A percentile compares a stretch with the other conserved stretches of the same genome.
phyloP scores from a whole-genome alignment of 2,329 filamentous ascomycete species.

The Penicillium sp. region DNA sequence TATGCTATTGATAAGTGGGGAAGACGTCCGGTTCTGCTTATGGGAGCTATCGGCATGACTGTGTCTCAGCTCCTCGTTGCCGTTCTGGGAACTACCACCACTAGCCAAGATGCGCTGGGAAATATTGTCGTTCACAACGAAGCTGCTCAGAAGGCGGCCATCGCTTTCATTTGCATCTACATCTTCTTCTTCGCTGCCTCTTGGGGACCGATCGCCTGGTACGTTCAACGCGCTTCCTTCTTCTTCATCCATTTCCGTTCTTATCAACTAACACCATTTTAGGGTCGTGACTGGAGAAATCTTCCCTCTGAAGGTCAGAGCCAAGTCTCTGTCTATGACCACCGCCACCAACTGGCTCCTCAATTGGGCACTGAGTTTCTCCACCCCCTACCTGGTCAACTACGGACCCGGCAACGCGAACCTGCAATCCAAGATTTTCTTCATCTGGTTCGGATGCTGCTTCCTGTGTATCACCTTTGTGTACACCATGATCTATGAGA shows the following conservation, averaged over 20 bases:
- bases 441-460: slow-evolving; percentile 18
- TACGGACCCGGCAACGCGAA: slow-evolving; percentile 10
- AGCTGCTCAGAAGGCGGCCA: slow-evolving; percentile 5
- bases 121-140: slow-evolving; percentile 6
- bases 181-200: slow-evolving; percentile 18
- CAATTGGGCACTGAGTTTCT: slow-evolving; percentile 16
- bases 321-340: slow-evolving; percentile 19
- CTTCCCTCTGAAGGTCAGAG: slow-evolving; percentile 20
- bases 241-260: too few relatives aligned
- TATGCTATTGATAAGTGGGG: slow-evolving; percentile 57
- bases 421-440: slow-evolving; percentile 19
- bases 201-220: slow-evolving; percentile 12
- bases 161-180: slow-evolving; percentile 22
- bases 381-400: slow-evolving; percentile 15
- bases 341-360: slow-evolving; percentile 24
- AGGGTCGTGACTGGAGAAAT: slow-evolving; percentile 24
- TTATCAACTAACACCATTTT: background rate
- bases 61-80: slow-evolving; percentile 56
- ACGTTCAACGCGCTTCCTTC: background rate
- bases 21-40: slow-evolving; percentile 51
- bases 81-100: slow-evolving; percentile 50
- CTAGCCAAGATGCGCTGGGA: slow-evolving; percentile 24
- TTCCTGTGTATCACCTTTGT: slow-evolving; percentile 15
- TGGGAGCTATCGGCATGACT: slow-evolving; percentile 53
- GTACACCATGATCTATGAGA: slow-evolving; percentile 20